phyloP scores from a whole-genome alignment of 495 filamentous ascomycete species.

The Podospora fimiseda region DNA sequence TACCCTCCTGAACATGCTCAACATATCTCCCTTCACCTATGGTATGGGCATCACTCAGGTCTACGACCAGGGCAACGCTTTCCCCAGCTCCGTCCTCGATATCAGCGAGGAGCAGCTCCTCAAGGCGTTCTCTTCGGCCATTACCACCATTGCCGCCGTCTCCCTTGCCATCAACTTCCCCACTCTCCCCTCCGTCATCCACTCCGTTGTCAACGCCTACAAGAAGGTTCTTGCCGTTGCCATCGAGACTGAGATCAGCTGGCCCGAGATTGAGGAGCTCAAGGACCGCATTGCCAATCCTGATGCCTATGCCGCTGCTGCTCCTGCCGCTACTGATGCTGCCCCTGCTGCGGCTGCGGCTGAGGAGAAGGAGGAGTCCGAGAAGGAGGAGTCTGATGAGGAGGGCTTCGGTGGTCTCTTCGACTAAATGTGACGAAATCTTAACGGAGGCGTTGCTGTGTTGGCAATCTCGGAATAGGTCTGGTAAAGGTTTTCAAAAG shows the following conservation, averaged over 20 bases:
- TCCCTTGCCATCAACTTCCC: slow-evolving; percentile 91
- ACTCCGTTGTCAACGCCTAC: slow-evolving; percentile 93
- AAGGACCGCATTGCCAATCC: slow-evolving; percentile 99
- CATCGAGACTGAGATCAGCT: slow-evolving; percentile 83
- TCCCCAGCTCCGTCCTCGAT: slow-evolving; percentile 76
- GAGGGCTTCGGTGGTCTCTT: slow-evolving; percentile 65
- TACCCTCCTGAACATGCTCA: slow-evolving; percentile 97
- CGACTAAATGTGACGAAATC: slow-evolving; percentile 35
- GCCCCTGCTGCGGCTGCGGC: slow-evolving; percentile 49
- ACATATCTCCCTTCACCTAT: slow-evolving; percentile 99
- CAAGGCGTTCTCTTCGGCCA: slow-evolving; percentile 70
- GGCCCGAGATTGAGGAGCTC: slow-evolving; percentile 92
- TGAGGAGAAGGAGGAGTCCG: slow-evolving; percentile 54
- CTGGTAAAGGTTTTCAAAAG: slow-evolving; percentile 26
- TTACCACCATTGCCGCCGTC: slow-evolving; percentile 79
- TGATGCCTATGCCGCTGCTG: slow-evolving; percentile 81
- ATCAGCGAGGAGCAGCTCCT: slow-evolving; percentile 91
- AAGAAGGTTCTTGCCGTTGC: slow-evolving; percentile 94
- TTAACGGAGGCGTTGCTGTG: slow-evolving; percentile 30
- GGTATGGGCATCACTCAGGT: slow-evolving; percentile 94
- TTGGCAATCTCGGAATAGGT: slow-evolving; percentile 33
- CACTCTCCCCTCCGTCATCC: slow-evolving; percentile 91
- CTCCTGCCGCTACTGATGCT: slow-evolving; percentile 57
- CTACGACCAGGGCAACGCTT: slow-evolving; percentile 92
- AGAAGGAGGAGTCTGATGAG: slow-evolving; percentile 53